A percentile compares a stretch with the other conserved stretches of the same genome.
Conservation (phyloP, 805 yeast genomes). For the Hanseniaspora vineae region DNA sequence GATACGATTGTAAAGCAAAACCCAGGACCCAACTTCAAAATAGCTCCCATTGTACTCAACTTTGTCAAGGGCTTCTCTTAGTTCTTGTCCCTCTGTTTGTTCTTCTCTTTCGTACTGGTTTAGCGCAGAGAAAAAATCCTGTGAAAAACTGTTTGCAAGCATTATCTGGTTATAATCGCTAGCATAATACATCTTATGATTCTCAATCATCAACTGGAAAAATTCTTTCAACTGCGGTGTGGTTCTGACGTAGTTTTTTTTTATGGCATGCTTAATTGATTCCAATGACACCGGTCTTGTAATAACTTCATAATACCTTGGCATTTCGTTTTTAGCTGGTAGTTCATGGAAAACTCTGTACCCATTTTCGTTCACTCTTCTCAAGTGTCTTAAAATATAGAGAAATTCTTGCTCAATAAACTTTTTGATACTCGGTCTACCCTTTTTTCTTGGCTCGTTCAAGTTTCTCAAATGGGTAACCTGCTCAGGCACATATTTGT, state of each 20-base stretch:
- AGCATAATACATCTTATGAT: constrained; percentile 54
- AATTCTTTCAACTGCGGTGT: constrained; percentile 72
- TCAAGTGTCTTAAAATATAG: constrained; percentile 67
- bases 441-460: constrained; percentile 39
- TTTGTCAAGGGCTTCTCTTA: constrained; percentile 71
- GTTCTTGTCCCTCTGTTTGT: neutral
- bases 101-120: neutral
- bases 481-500: neutral
- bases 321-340: constrained; percentile 40
- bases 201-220: constrained; percentile 58
- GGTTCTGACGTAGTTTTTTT: constrained; percentile 66
- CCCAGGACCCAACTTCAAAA: constrained; percentile 92
- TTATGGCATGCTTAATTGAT: constrained; percentile 69
- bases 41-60: constrained; percentile 57
- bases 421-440: constrained; percentile 84
- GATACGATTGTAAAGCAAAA: constrained; percentile 72
- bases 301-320: constrained; percentile 35
- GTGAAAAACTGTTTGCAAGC: constrained; percentile 8
- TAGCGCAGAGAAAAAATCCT: neutral
- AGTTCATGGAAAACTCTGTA: constrained; percentile 66
- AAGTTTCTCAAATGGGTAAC: neutral
- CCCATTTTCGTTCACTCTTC: constrained; percentile 49
- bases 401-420: constrained; percentile 90
- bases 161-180: constrained; percentile 38
- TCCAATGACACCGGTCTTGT: constrained; percentile 53